These are phyloP conservation scores for Andrographis paniculata DNA, from an alignment of 305 asterid genomes.

Conservation along the genomic window DNA sequence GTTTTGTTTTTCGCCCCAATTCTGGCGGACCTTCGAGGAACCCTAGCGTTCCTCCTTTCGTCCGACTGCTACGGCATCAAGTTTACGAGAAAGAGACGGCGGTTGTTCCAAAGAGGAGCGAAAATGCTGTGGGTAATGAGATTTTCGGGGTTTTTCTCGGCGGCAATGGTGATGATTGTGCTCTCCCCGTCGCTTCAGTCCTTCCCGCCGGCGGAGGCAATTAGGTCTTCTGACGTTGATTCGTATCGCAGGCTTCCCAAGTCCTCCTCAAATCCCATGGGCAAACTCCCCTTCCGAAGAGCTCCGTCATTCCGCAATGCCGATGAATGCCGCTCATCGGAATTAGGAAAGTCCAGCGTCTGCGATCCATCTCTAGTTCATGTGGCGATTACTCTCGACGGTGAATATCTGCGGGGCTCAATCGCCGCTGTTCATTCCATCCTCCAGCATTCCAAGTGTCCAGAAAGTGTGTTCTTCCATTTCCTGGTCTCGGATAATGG, in stretches of 20 bases:
- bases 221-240: conserved; percentile 50
- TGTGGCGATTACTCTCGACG: conserved; percentile 88
- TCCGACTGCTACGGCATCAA: conserved; percentile 25
- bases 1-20: conserved; percentile 15
- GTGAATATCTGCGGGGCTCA: conserved; percentile 84
- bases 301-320: conserved; percentile 68
- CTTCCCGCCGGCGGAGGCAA: conserved; percentile 94
- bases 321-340: conserved; percentile 36
- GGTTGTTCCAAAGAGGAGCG: conserved; percentile 16
- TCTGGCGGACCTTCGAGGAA: conserved; percentile 70
- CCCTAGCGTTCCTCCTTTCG: conserved; percentile 59
- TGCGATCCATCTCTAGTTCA: conserved; percentile 88
- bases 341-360: conserved; percentile 28
- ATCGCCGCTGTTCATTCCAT: conserved; percentile 95
- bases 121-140: conserved; percentile 77
- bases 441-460: conserved; percentile 73
- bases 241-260: conserved; percentile 31
- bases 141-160: conserved; percentile 64
- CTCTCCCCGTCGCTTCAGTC: conserved; percentile 81
- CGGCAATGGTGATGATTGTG: conserved; percentile 67
- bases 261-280: conserved; percentile 11
- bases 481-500: conserved; percentile 68
- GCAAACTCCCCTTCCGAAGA: conserved; percentile 46
- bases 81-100: conserved; percentile 27
- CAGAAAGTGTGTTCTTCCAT: conserved; percentile 83